Conservation (phyloP, 1,284 basidiomycete species). For the Sporisorium iseilematis-ciliati region DNA sequence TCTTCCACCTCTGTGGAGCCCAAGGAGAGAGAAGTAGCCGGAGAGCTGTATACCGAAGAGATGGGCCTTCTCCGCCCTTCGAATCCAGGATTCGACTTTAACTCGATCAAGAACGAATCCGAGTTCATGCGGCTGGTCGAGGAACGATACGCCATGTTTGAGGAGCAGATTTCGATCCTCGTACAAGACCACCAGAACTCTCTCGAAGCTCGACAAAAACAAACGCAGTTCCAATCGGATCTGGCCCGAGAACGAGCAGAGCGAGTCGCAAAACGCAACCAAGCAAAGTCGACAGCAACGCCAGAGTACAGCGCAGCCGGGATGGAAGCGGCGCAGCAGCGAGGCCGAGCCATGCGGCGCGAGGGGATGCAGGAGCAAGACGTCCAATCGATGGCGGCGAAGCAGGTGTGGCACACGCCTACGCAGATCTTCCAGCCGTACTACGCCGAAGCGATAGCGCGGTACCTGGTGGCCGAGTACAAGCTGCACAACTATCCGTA, state of each 20-base stretch:
- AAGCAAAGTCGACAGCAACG: background rate
- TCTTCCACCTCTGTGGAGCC: background rate
- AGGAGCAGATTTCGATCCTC: constrained; percentile 47
- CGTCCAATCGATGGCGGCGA: constrained; percentile 73
- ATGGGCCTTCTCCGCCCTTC: constrained; percentile 36
- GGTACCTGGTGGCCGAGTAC: constrained; percentile 89
- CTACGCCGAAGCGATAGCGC: constrained; percentile 90
- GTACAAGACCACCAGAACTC: constrained; percentile 16
- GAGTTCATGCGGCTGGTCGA: constrained; percentile 87
- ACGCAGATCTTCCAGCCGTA: constrained; percentile 98
- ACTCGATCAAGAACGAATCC: constrained; percentile 76
- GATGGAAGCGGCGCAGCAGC: constrained; percentile 50
- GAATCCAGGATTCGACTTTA: constrained; percentile 77
- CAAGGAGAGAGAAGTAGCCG: constrained; percentile 8
- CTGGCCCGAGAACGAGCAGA: constrained; percentile 7
- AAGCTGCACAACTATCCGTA: constrained; percentile 92
- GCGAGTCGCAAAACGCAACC: constrained; percentile 14
- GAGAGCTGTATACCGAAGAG: constrained; percentile 19
- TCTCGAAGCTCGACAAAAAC: constrained; percentile 10
- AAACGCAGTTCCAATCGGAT: background rate
- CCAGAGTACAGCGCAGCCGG: constrained; percentile 47
- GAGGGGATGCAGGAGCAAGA: constrained; percentile 57
- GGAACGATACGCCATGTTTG: constrained; percentile 72
- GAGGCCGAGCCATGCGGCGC: constrained; percentile 58
- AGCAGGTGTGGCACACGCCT: constrained; percentile 98